Evolutionary conservation across 257 asterid genomes (phyloP), one percentile per base, ranked within the genome.

Genomic region (Buddleja alternifolia): DNA sequence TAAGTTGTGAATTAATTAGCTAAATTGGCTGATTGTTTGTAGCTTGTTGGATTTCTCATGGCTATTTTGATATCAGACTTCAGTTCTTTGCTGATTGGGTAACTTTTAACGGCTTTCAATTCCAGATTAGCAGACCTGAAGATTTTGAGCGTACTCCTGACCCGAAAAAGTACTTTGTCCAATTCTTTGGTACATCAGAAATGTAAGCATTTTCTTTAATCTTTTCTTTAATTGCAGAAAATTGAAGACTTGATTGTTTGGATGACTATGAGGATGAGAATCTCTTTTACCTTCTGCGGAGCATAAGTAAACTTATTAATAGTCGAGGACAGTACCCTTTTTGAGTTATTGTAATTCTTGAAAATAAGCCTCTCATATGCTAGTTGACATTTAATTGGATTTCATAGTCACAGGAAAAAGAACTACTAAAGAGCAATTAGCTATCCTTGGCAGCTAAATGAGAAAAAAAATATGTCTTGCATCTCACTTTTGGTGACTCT

Each of bases 51-150:
- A 10, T 41, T 17, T 52, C 16, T 17, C 34, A 54, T 34, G 64
- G 51, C 59, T 25, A 40, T 67, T 46, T 70, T 51, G 7, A 17
- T 62, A 10, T 20, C 21, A 23, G 56, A 46, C 40, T 59, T 36
- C 45, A 66, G 51, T 67, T 64, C 50, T 65, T 72, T 6, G 40
- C 45, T 67, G 42, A 75, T 76, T 47, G 65, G 34, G 50, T 40
- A 69, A 63, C 51, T 24, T 73, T 70, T 70, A 34, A 20, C 50
- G 71, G 70, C 45, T 75, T 55, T 66, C 34, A 74, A 77, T 72
- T 81, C 78, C 82, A 93, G 98, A 90, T 91, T 51, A 75, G 96
- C 85, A 80, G 79, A 50, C 96, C 96, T 42, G 96, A 91, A 80
- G 93, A 81, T 55, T 87, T 92, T 92, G 40, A 76, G 46, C 82